Evolutionary conservation across 805 yeast species (phyloP), one percentile per base, ranked within the genome.

Genomic region (Dipodascus albidus): DNA sequence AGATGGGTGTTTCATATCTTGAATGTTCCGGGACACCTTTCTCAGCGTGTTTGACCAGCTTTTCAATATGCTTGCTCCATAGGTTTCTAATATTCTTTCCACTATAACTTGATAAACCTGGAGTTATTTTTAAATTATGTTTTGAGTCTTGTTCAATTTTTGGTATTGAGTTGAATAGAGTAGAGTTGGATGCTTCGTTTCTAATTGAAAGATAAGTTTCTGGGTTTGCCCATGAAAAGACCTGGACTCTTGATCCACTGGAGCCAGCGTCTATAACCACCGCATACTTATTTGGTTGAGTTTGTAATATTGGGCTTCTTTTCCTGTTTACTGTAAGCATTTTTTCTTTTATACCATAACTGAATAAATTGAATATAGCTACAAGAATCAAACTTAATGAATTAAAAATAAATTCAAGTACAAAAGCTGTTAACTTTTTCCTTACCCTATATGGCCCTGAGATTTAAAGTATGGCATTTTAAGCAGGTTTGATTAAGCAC

Each of bases 181-280:
- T 53, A 0, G 67, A 64, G 24, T 74, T 73, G 8, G 55, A 56
- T 2, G 66, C 52, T 1, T 69, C 56, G 24, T 62, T 60, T 19
- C 63, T 65, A 24, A 66, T 72, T 20, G 64, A 53, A 47, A 65
- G 64, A 1, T 49, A 42, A 17, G 35, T 50, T 1, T 60, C 57
- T 1, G 82, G 73, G 60, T 82, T 81, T 14, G 76, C 76, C 96
- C 96, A 91, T 55, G 77, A 74, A 65, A 87, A 91, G 9, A 91
- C 78, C 66, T 87, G 90, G 15, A 86, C 75, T 52, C 99, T 73
- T 2, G 97, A 88, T 1, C 99, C 99, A 0, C 96, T 86, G 1
- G 97, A 89, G 0, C 99, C 99, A 0, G 97, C 88, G 67, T 91
- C 99, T 2, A 91, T 77, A 15, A 91, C 95, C 27, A 93, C 83